phyloP scores from a whole-genome alignment of 306 rosid species.

The Cucumis cinereus region DNA sequence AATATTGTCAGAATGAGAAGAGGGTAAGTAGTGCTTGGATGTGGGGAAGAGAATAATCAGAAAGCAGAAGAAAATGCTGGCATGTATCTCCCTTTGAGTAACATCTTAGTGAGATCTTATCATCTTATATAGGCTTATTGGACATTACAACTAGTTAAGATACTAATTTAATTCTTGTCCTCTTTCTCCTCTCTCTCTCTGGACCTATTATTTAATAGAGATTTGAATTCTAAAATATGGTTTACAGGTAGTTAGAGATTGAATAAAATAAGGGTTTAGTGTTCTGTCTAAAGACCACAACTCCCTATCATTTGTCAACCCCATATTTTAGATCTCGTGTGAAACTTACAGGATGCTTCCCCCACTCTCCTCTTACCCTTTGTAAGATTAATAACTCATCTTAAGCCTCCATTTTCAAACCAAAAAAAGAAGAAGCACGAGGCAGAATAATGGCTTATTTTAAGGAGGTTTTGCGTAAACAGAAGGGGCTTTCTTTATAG shows the following conservation, averaged over 20 bases:
- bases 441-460: constrained; percentile 53
- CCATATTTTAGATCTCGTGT: constrained; percentile 27
- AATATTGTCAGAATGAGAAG: constrained; percentile 15
- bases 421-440: constrained; percentile 32
- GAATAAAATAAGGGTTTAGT: constrained; percentile 35
- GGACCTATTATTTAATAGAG: constrained; percentile 14
- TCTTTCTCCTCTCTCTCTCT: constrained; percentile 1
- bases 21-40: constrained; percentile 16
- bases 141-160: constrained; percentile 22
- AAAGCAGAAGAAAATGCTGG: constrained; percentile 54
- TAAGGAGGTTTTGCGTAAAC: constrained; percentile 42
- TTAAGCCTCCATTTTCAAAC: constrained; percentile 14
- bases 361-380: constrained; percentile 27
- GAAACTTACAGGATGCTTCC: constrained; percentile 65
- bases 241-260: constrained; percentile 61
- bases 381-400: constrained; percentile 10
- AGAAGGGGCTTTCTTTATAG: background rate
- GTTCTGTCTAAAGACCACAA: constrained; percentile 37
- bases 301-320: constrained; percentile 53
- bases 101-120: constrained; percentile 40
- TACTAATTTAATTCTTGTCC: constrained; percentile 11
- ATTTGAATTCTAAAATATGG: constrained; percentile 43
- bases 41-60: constrained; percentile 37
- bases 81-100: constrained; percentile 35
- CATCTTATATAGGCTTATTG: constrained; percentile 61